Conservation (phyloP, 805 yeast genomes). For the Ogataea nitratoaversa region DNA sequence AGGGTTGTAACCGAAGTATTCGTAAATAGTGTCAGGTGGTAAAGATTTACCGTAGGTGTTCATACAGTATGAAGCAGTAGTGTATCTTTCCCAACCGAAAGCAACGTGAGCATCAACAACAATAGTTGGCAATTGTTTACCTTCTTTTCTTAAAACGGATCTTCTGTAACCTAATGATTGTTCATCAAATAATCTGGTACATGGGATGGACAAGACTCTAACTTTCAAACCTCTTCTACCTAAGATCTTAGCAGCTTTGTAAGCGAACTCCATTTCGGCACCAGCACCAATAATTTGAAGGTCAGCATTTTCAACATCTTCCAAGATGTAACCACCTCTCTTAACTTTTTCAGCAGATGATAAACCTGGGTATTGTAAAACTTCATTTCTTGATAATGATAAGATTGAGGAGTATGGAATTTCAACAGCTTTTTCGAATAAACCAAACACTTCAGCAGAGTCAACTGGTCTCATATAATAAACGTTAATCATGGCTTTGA, state of each 20-base stretch:
- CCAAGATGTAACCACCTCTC: conserved; percentile 88
- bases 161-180: conserved; percentile 80
- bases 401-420: conserved; percentile 58
- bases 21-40: conserved; percentile 77
- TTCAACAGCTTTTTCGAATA: conserved; percentile 63
- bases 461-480: conserved; percentile 92
- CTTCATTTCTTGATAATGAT: conserved; percentile 80
- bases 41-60: conserved; percentile 97
- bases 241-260: conserved; percentile 77
- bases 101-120: conserved; percentile 92
- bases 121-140: conserved; percentile 68
- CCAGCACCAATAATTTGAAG: conserved; percentile 79
- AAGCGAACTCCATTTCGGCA: conserved; percentile 83
- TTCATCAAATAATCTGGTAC: conserved; percentile 80
- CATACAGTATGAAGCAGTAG: conserved; percentile 95
- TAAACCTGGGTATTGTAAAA: conserved; percentile 92
- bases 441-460: conserved; percentile 84
- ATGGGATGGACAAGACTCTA: conserved; percentile 88
- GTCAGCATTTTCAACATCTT: conserved; percentile 59
- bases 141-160: conserved; percentile 83
- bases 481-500: conserved; percentile 75
- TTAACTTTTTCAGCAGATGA: conserved; percentile 77
- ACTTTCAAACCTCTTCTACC: conserved; percentile 62
- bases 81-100: conserved; percentile 88
- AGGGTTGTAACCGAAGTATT: conserved; percentile 83